Conservation (phyloP, 768 basidiomycete genomes). For the Phaeotremella skinneri region DNA sequence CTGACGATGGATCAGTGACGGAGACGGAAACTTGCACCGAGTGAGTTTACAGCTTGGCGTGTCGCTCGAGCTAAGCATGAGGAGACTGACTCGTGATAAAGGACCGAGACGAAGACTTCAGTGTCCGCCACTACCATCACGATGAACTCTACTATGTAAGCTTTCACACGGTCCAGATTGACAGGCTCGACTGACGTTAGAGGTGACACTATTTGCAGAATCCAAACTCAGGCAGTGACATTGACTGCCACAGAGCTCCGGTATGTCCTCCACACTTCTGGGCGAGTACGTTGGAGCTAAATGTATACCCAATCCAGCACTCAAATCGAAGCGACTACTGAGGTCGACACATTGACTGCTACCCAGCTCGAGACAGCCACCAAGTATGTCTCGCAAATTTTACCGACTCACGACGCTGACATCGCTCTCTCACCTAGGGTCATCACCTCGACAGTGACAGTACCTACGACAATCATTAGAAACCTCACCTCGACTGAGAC, state of each 20-base stretch:
- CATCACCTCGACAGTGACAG: slow-evolving; percentile 7
- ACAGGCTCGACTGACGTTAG: not conserved
- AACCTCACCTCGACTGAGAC: not conserved
- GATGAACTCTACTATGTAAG: not conserved
- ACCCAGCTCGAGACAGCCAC: slow-evolving; percentile 10
- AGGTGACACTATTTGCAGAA: no score
- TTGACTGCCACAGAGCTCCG: not conserved
- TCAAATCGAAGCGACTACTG: slow-evolving; percentile 9
- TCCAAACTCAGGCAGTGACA: not conserved
- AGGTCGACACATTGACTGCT: slow-evolving; percentile 6
- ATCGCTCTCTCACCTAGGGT: slow-evolving; percentile 10
- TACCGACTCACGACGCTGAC: not conserved
- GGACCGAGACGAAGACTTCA: slow-evolving; percentile 5
- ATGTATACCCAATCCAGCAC: no score
- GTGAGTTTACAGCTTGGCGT: slow-evolving; percentile 7
- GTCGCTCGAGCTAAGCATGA: slow-evolving; percentile 4
- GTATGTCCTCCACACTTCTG: no score
- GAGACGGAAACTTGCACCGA: slow-evolving; percentile 17
- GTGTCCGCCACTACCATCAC: not conserved
- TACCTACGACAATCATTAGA: slow-evolving; percentile 16
- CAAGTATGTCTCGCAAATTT: not conserved
- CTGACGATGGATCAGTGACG: slow-evolving; percentile 1
- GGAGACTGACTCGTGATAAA: not conserved
- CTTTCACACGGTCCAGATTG: no score
- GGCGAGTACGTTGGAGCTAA: no score